Evolutionary conservation across 192 early-diverging fungal genomes (phyloP).

Genomic region (Rhizoclosmatium sp.): DNA sequence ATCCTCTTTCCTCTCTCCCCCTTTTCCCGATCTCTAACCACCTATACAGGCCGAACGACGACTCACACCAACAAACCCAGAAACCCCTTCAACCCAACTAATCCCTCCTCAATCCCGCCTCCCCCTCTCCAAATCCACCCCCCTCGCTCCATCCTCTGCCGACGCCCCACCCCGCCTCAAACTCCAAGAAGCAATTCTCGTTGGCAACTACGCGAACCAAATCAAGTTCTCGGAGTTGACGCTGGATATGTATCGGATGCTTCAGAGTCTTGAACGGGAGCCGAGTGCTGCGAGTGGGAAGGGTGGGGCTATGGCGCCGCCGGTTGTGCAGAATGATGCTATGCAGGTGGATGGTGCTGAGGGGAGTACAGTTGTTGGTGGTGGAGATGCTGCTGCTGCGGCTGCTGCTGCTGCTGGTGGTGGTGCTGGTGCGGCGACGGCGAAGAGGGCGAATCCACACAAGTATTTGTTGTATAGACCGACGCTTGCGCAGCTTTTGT

Average conservation of each 20-base stretch:
- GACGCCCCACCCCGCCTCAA: conserved; percentile 56
- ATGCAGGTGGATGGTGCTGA: conserved; percentile 33
- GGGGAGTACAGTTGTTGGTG: conserved; percentile 54
- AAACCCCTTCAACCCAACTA: conserved; percentile 32
- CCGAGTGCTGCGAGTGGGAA: conserved; percentile 44
- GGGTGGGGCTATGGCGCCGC: background rate
- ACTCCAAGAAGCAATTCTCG: conserved; percentile 94
- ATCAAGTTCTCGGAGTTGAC: conserved; percentile 98
- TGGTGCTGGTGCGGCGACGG: conserved; percentile 45
- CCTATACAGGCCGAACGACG: conserved; percentile 79
- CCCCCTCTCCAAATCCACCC: conserved; percentile 15
- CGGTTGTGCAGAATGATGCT: conserved; percentile 13
- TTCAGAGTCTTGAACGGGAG: conserved; percentile 90
- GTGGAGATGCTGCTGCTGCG: conserved; percentile 45
- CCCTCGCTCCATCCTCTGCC: conserved; percentile 60
- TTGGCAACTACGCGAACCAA: conserved; percentile 94
- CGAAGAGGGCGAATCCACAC: conserved; percentile 75
- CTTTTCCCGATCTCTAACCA: background rate
- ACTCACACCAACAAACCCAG: conserved; percentile 67
- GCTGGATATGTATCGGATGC: conserved; percentile 94
- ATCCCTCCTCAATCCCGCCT: conserved; percentile 24
- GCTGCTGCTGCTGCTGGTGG: conserved; percentile 30
- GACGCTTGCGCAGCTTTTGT: conserved; percentile 87
- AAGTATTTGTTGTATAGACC: conserved; percentile 95
- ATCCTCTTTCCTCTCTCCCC: conserved; percentile 3